A percentile compares a stretch with the other conserved stretches of the same genome.
phyloP scores from a whole-genome alignment of 2,329 filamentous ascomycete genomes.

The Botrytis squamosa region DNA sequence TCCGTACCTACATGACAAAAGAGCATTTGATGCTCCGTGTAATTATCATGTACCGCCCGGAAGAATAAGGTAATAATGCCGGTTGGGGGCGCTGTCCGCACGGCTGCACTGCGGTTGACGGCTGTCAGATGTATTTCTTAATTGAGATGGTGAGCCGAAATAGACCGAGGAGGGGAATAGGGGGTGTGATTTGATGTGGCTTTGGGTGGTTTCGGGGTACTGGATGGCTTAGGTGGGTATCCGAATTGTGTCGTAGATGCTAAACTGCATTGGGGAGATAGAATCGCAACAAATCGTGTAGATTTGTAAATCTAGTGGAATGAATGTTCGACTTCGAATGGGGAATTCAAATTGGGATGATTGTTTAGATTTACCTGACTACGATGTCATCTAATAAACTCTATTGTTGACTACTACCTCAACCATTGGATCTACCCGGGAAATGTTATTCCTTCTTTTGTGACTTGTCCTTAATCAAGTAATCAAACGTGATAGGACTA shows the following conservation, averaged over 20 bases:
- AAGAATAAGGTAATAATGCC: conserved; percentile 14
- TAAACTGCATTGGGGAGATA: neutral
- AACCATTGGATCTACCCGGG: neutral
- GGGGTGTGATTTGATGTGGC: conserved; percentile 13
- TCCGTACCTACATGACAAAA: conserved; percentile 4
- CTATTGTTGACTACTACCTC: neutral
- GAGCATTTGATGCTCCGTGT: conserved; percentile 16
- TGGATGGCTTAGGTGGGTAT: conserved; percentile 3
- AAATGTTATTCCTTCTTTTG: neutral
- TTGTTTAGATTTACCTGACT: neutral
- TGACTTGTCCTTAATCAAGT: neutral
- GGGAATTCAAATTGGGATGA: neutral
- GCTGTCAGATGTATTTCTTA: conserved; percentile 10
- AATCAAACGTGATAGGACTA: neutral
- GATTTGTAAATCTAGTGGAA: neutral
- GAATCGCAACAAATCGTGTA: neutral
- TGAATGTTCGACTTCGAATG: neutral
- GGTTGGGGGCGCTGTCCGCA: conserved; percentile 1
- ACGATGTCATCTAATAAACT: neutral
- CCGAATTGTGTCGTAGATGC: neutral
- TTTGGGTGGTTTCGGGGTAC: neutral
- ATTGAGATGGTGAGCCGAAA: conserved; percentile 9
- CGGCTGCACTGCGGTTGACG: conserved; percentile 15
- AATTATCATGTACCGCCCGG: neutral
- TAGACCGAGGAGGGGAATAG: conserved; percentile 11